A percentile compares a stretch with the other conserved stretches of the same genome.
Conservation (phyloP, 108 stramenopile genomes). For the Nannochloropsis oceanica region DNA sequence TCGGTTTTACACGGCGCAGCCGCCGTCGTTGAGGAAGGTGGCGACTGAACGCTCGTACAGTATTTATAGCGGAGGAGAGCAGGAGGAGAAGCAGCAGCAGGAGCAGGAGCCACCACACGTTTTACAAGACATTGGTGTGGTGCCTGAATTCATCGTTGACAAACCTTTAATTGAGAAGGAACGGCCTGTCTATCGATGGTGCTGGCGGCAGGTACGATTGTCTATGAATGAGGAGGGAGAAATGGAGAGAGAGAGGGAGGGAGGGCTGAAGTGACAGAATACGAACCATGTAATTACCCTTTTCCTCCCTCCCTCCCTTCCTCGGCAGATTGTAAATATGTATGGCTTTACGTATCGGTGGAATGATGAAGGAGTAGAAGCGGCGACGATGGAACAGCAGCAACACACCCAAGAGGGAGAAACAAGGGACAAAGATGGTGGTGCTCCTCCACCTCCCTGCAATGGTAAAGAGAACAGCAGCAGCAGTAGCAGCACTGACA, state of each 20-base stretch:
- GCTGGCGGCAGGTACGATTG: too few species aligned
- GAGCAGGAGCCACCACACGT: neutral
- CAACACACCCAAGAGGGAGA: neutral
- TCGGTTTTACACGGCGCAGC: neutral
- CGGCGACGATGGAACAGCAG: too few species aligned
- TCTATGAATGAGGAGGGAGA: too few species aligned
- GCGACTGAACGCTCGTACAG: neutral
- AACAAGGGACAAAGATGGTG: neutral
- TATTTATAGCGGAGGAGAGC: neutral
- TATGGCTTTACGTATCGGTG: neutral
- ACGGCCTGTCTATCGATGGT: neutral
- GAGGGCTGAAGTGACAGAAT: too few species aligned
- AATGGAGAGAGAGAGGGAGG: too few species aligned
- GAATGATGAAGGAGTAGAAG: neutral
- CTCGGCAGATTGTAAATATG: neutral
- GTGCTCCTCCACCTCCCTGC: neutral
- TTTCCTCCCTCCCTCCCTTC: too few species aligned
- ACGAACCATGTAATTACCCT: too few species aligned
- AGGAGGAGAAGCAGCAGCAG: neutral
- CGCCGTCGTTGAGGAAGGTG: neutral
- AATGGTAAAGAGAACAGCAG: neutral
- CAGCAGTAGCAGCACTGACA: too few species aligned
- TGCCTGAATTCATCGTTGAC: neutral
- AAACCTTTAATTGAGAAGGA: neutral
- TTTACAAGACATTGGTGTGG: neutral